Evolutionary conservation across 2,329 filamentous ascomycete species (phyloP), one percentile per base, ranked within the genome.

Genomic region (Penicillium sp.): DNA sequence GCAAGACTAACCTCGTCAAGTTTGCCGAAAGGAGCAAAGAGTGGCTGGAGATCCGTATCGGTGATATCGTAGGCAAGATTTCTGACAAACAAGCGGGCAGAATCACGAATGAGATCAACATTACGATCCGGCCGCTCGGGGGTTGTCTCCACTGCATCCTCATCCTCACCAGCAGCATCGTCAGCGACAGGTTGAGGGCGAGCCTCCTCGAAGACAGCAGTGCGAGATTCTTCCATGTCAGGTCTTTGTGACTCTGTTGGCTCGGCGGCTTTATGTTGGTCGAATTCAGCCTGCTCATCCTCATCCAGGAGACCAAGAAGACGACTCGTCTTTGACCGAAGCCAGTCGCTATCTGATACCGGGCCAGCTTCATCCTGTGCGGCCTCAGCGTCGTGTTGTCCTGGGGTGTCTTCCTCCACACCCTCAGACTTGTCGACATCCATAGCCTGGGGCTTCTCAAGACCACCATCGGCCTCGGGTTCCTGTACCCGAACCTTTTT

Each of bases 261-360:
- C 25, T 67, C 53, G 48, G 63, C 38, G 19, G 54, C 58, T 45
- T 69, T 64, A 11, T 63, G 62, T 38, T 66, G 65, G 8, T 81
- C 76, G 40, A 81, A 78, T 3, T 77, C 75, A 26, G 72, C 74
- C 55, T 73, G 71, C 63, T 78, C 72, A 60, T 79, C 89, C 46
- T 92, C 89, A 69, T 96, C 92, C 57, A 93, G 83, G 30, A 98
- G 81, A 74, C 94, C 95, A 54, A 97, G 83, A 52, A 96, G 81
- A 70, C 94, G 86, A 78, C 89, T 97, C 14, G 93, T 98, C 68
- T 91, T 87, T 64, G 91, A 94, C 60, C 94, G 88, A 68, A 97
- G 82, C 95, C 95, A 99, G 76, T 98, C 93, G 62, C 89, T 87
- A 78, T 97, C 93, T 25, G 89, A 89, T 49, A 79, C 74, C 35